Evolutionary conservation across 2,329 filamentous ascomycete species (phyloP), one percentile per base, ranked within the genome.

Genomic region (Claviceps purpurea): DNA sequence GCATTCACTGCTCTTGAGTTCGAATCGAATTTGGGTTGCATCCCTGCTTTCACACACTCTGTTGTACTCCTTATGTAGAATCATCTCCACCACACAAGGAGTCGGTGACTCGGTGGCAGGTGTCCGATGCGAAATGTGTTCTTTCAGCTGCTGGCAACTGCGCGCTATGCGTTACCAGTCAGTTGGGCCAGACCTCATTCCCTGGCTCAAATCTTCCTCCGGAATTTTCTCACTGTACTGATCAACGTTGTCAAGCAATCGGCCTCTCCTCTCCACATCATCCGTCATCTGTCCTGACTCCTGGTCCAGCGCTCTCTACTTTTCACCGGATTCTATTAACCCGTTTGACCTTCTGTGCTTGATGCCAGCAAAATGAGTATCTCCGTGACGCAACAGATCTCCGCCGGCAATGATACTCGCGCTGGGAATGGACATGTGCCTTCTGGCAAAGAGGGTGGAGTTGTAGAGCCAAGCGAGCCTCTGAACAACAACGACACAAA

Each of bases 401-500:
- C 16, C 22, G 13, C 38, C 22, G 18, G 38, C 14, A n/a, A 34
- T n/a, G n/a, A 20, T 11, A 20, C 16, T 10, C 47, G 7, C 4
- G 16, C 14, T 34, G 22, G 16, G 24, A 5, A 22, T 34, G 47
- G 16, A n/a, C 4, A 11, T 34, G 10, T 30, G 16, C 7, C 30
- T 14, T 40, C 49, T 18, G 41, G 16, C 30, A 37, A 51, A 10
- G 14, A 40, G 20, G 41, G 24, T 22, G 16, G 8, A 34, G 20
- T 50, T 16, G 49, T 45, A 14, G 49, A 50, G 13, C 30, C 49
- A 30, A 11, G 16, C n/a, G 13, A 47, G 30, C 38, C 42, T 26
- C 47, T 24, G 3, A 30, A n/a, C 1, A 50, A 20, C 30, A 44
- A 20, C 26, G 38, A 50, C 34, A 30, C 30, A 16, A 59, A 58